Conservation (phyloP, 2,329 filamentous ascomycete genomes). For the Pestalotiopsis sp. region DNA sequence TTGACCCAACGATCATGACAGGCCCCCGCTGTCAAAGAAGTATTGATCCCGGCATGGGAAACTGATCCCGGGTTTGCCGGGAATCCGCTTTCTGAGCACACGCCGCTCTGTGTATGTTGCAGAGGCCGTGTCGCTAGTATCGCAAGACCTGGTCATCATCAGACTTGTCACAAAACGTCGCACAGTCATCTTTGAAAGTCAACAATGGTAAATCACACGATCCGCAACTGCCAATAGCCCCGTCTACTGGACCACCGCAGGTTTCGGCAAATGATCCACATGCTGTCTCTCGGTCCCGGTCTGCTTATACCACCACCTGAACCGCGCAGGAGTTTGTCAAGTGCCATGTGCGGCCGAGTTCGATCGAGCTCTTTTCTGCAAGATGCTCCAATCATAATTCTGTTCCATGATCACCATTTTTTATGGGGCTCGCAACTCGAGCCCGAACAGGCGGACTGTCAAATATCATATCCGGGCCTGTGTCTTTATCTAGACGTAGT, state of each 20-base stretch:
- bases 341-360: not conserved
- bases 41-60: not conserved
- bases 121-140: not conserved
- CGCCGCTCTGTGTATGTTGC: not conserved
- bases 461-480: not conserved
- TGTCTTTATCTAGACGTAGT: not conserved
- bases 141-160: not conserved
- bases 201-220: not conserved
- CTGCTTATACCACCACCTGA: not conserved
- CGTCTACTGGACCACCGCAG: not conserved
- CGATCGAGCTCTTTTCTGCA: not conserved
- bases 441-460: conserved; percentile 1
- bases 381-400: not conserved
- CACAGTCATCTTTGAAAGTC: not conserved
- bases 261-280: not conserved
- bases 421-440: not conserved
- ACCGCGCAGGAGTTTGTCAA: not conserved
- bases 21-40: not conserved
- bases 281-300: not conserved
- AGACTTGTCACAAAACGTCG: not conserved
- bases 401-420: not conserved
- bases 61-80: not conserved
- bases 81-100: not conserved
- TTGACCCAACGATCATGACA: not conserved
- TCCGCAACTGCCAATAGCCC: not conserved